phyloP scores from a whole-genome alignment of 2,329 filamentous ascomycete species.

The Cytospora paraplurivora region DNA sequence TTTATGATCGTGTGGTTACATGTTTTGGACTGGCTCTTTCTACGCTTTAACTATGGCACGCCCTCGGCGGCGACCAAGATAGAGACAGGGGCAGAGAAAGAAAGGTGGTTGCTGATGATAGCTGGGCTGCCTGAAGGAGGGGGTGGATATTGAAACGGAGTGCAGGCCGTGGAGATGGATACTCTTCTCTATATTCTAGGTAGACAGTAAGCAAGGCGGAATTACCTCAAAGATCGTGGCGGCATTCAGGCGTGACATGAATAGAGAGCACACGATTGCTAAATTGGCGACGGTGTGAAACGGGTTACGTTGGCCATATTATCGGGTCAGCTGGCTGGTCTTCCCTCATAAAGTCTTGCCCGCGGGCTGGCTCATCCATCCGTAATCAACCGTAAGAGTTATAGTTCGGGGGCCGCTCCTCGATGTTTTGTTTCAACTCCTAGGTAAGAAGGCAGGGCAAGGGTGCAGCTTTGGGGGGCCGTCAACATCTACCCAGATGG shows the following conservation, averaged over 20 bases:
- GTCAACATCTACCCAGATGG: no score
- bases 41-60: constrained; percentile 3
- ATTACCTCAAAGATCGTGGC: not conserved
- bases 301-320: constrained; percentile 5
- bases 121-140: constrained; percentile 9
- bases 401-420: not conserved
- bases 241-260: not conserved
- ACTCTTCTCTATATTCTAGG: constrained; percentile 9
- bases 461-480: no score
- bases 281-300: constrained; percentile 1
- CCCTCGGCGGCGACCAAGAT: not conserved
- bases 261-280: not conserved
- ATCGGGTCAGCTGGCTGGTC: not conserved
- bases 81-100: not conserved
- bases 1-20: constrained; percentile 20
- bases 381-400: not conserved
- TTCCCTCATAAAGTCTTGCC: not conserved
- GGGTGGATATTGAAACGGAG: constrained; percentile 26
- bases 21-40: constrained; percentile 2
- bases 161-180: constrained; percentile 28
- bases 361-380: not conserved
- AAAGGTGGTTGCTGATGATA: constrained; percentile 2
- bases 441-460: not conserved
- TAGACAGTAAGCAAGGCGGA: not conserved
- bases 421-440: constrained; percentile 20